Percentiles rank a stretch among this genome's conserved stretches.
These are phyloP conservation scores for Debaryomycetaceae sp. DNA, from an alignment of 1,139 yeast genomes.

Conservation along the genomic window DNA sequence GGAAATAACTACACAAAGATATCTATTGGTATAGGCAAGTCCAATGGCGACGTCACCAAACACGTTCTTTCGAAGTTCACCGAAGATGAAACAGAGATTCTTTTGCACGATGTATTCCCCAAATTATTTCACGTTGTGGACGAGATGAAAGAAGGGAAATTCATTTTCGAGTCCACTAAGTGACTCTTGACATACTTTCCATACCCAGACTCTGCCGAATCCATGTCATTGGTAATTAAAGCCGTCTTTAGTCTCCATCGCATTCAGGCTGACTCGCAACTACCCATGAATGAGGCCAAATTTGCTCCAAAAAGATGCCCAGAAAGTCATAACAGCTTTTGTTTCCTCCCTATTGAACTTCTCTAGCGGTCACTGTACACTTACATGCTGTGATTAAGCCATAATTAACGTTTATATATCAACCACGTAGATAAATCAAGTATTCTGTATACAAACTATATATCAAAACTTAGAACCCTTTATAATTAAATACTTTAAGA, in stretches of 20 bases:
- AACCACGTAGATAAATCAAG: not conserved
- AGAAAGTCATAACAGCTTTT: too few relatives aligned
- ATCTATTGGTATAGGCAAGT: constrained; percentile 70
- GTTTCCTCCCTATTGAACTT: too few relatives aligned
- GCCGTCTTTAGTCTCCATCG: too few relatives aligned
- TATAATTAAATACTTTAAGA: not conserved
- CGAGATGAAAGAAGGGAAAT: constrained; percentile 29
- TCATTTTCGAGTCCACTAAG: constrained; percentile 22
- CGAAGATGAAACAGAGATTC: constrained; percentile 27
- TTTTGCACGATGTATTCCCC: constrained; percentile 37
- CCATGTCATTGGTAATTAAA: too few relatives aligned
- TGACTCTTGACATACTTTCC: too few relatives aligned
- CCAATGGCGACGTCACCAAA: constrained; percentile 45
- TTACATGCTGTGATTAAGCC: too few relatives aligned
- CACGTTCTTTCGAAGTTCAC: constrained; percentile 58
- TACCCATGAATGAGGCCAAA: too few relatives aligned
- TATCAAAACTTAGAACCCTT: not conserved
- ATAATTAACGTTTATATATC: too few relatives aligned
- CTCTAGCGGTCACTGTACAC: too few relatives aligned
- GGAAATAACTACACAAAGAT: constrained; percentile 52
- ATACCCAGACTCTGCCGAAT: too few relatives aligned
- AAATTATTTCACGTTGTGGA: constrained; percentile 33
- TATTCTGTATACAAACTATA: not conserved
- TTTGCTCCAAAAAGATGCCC: too few relatives aligned
- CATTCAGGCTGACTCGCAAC: too few relatives aligned